Evolutionary conservation across 2,329 filamentous ascomycete genomes (phyloP), one percentile per base, ranked within the genome.

Genomic region (Scedosporium boydii): DNA sequence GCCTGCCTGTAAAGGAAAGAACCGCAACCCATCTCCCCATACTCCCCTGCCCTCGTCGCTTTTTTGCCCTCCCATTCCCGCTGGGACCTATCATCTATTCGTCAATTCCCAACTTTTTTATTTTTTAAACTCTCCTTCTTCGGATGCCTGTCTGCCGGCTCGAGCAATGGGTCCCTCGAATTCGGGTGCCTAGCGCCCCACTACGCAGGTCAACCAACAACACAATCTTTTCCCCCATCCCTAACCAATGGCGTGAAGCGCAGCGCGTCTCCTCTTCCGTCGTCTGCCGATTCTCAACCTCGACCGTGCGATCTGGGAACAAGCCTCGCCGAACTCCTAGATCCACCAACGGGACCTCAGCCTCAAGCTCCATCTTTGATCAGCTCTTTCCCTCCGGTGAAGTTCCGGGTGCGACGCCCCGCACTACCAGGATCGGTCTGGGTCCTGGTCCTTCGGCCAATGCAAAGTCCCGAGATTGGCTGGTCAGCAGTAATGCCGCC

Each of bases 81-180:
- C 10, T 23, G 48, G 48, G 48, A 53, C n/a, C 48, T 53, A 53
- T 53, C 48, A 53, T 27, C 48, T 53, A 21, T 46, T 46, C 16
- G 42, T 12, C 42, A 46, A 16, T 46, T 46, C 18, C n/a, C 21
- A 53, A 26, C 10, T 53, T 18, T 53, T 53, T 53, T 53, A 7
- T 26, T 26, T 53, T 26, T 34, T 34, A 34, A 34, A 9, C 23
- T 56, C 51, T 9, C n/a, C 29, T 29, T 29, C 23, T 34, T 38
- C 61, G 41, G 57, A 62, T 62, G 61, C 56, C 42, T 42, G 18
- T 42, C 55, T 26, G 42, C 57, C 61, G 55, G 55, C 61, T 59
- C 61, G 55, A 42, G 55, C 61, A 59, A 62, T 59, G 61, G 61
- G 55, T 58, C 57, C 61, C 61, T 53, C 55, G 16, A 46, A 46